A percentile compares a stretch with the other conserved stretches of the same genome.
These are phyloP conservation scores for Gastrodia elata DNA, from an alignment of 106 monocot species.

Conservation along the genomic window DNA sequence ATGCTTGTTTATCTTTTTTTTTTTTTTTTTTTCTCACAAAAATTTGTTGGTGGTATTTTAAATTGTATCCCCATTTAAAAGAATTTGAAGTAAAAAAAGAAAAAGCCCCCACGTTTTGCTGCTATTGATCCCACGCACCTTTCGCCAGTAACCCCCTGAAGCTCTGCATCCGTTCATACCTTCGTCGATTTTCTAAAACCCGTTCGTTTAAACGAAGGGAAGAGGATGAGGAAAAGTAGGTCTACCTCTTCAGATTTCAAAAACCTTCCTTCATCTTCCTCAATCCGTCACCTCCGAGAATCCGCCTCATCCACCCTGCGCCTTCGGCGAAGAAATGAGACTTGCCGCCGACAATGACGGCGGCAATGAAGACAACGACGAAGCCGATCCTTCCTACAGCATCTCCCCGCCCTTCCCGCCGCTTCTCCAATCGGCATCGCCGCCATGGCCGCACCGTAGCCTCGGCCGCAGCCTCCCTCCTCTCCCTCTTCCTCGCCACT, in stretches of 20 bases:
- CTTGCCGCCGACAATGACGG: conserved; percentile 2
- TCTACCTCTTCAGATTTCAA: conserved; percentile 5
- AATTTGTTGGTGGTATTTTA: too few relatives aligned
- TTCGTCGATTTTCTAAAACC: not conserved
- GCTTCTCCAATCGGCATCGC: conserved; percentile 15
- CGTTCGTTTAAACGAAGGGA: not conserved
- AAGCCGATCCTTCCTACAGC: not conserved
- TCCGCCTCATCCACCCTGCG: not conserved
- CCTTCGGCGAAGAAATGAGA: conserved; percentile 1
- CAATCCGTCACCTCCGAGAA: not conserved
- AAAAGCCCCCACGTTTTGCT: too few relatives aligned
- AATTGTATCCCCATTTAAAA: too few relatives aligned
- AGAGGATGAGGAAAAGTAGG: conserved; percentile 1
- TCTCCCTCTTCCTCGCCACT: conserved; percentile 8
- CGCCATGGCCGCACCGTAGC: conserved; percentile 9
- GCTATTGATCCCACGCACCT: too few relatives aligned
- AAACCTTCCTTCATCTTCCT: not conserved
- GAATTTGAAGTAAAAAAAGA: too few relatives aligned
- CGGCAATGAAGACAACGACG: not conserved
- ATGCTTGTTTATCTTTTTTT: too few relatives aligned
- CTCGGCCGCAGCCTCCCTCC: not conserved
- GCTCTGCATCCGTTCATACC: not conserved
- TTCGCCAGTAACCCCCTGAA: not conserved
- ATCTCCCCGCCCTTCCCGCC: conserved; percentile 3
- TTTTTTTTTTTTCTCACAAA: too few relatives aligned